Evolutionary conservation across 1,284 basidiomycete species (phyloP), one percentile per base, ranked within the genome.

Genomic region (Fistulina hepatica): DNA sequence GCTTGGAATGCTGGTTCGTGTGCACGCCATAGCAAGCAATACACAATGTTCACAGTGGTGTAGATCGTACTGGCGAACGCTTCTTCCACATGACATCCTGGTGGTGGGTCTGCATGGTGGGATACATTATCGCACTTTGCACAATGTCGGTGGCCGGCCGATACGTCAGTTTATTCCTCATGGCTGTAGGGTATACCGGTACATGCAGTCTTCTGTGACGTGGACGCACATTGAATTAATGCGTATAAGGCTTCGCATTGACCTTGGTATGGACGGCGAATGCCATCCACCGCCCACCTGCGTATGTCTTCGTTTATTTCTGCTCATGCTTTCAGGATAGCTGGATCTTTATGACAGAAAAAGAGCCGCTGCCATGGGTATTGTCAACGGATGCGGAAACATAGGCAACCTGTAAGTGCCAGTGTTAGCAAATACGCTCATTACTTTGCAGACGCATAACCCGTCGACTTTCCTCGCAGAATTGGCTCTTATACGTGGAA

Each of bases 91-190:
- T 81, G 21, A 56, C 69, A 7, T 59, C 50, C 3, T 71, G 67
- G 56, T 74, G 68, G 69, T 77, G 72, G 73, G 64, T 58, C n/a
- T 66, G 69, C 35, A 69, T 79, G 8, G 23, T 77, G 7, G 80
- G 72, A 0, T 81, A 72, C 48, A 71, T 80, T 41, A 75, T 81
- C 41, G 67, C 67, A 3, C 53, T 78, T 11, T 61, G 63, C 4
- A 80, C 78, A 0, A 65, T 67, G 56, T 61, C 60, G 4, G 63
- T 65, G 4, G 69, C 60, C 1, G 74, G 63, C 4, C 67, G 79
- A 36, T 82, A 82, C 45, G 59, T 81, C 25, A 64, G 71, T 1
- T 59, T 81, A 52, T 82, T 81, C 59, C 57, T 79, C 13, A 76
- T 80, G 74, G 67, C 76, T 0, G 51, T 51, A 33, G 71, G 73